Conservation (phyloP, 495 filamentous ascomycete genomes). For the Xylaria grammica region DNA sequence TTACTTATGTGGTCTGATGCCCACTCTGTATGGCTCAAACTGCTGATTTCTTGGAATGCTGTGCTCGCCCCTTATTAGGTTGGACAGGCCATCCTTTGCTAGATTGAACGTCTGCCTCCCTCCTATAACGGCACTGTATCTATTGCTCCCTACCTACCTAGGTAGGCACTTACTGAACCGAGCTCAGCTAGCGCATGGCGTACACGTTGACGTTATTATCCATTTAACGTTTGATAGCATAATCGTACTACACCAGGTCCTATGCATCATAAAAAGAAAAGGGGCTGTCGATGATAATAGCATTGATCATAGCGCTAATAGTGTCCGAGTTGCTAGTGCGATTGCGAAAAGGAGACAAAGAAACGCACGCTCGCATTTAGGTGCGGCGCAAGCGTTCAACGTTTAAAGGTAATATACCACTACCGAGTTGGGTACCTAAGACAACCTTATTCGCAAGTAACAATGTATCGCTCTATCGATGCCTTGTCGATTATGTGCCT, state of each 20-base stretch:
- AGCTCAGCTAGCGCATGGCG: too few species aligned
- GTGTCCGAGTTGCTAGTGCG: too few species aligned
- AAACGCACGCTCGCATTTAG: neutral
- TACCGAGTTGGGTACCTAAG: too few species aligned
- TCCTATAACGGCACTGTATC: neutral
- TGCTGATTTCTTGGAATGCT: neutral
- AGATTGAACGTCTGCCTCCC: too few species aligned
- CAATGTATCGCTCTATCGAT: neutral
- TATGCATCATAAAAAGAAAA: conserved; percentile 13
- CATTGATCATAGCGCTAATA: neutral
- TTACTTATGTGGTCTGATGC: neutral
- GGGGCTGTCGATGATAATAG: conserved; percentile 11
- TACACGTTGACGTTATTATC: neutral
- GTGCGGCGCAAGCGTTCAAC: neutral
- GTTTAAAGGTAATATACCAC: too few species aligned
- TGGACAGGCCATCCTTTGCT: conserved; percentile 9
- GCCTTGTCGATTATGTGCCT: neutral
- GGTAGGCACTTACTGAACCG: neutral
- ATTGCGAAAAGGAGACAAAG: neutral
- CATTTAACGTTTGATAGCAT: neutral
- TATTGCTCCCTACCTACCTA: neutral
- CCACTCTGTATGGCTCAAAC: neutral
- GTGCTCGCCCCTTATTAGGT: conserved; percentile 3
- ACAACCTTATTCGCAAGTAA: too few species aligned
- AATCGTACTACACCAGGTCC: conserved; percentile 5